These are phyloP conservation scores for Coemansia sp. DNA, from an alignment of 192 early-diverging fungal species.

Conservation along the genomic window DNA sequence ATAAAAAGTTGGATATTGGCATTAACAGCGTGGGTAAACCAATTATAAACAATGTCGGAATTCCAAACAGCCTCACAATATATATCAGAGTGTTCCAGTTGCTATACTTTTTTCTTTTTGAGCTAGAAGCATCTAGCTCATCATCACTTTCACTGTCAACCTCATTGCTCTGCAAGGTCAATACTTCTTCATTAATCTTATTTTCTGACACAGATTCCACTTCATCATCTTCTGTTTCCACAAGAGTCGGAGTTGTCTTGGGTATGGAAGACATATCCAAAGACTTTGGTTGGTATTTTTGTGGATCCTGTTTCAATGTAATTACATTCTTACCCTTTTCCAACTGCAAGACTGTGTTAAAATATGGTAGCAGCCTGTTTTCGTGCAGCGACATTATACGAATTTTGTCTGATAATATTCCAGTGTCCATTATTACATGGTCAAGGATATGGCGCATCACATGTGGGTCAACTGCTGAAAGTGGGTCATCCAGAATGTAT, in stretches of 20 bases:
- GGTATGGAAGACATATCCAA: neutral
- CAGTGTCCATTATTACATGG: conserved; percentile 54
- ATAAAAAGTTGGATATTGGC: conserved; percentile 14
- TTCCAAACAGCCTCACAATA: conserved; percentile 17
- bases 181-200: neutral
- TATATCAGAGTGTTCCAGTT: conserved; percentile 15
- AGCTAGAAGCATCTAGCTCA: neutral
- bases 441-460: conserved; percentile 71
- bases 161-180: too few species aligned
- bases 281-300: conserved; percentile 5
- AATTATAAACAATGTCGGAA: conserved; percentile 9
- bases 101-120: too few species aligned
- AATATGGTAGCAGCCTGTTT: conserved; percentile 71
- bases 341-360: conserved; percentile 69
- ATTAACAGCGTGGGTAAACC: conserved; percentile 13
- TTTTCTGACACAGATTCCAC: neutral
- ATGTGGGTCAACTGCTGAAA: conserved; percentile 82
- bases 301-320: conserved; percentile 11
- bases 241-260: neutral
- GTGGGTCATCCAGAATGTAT: conserved; percentile 80
- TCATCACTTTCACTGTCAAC: too few species aligned
- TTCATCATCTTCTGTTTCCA: neutral
- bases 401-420: conserved; percentile 68
- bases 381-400: conserved; percentile 84
- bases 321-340: conserved; percentile 57